phyloP scores from a whole-genome alignment of 2,329 filamentous ascomycete species.

The Aspergillus uvarum region DNA sequence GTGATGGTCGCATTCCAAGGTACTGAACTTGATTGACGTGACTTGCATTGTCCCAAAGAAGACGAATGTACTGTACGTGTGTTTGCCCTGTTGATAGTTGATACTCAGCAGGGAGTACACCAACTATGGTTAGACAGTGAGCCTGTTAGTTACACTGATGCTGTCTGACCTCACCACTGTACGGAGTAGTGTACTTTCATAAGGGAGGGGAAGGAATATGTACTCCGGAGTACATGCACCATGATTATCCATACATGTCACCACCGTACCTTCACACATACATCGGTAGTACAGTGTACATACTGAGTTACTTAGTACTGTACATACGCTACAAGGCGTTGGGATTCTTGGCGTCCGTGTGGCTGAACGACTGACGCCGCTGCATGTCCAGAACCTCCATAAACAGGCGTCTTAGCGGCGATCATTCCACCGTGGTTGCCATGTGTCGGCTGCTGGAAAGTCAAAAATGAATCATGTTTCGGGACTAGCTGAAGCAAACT shows the following conservation, averaged over 20 bases:
- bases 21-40: neutral
- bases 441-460: constrained; percentile 24
- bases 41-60: neutral
- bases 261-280: no score
- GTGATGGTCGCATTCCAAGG: constrained; percentile 17
- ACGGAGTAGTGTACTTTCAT: constrained; percentile 3
- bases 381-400: constrained; percentile 15
- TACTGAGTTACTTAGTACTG: neutral
- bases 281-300: no score
- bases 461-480: constrained; percentile 17
- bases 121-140: neutral
- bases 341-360: constrained; percentile 15
- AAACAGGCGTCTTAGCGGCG: constrained; percentile 21
- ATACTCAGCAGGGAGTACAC: neutral
- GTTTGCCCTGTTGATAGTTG: neutral
- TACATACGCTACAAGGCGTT: neutral
- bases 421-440: constrained; percentile 28
- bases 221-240: constrained; percentile 7
- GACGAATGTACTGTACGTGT: neutral
- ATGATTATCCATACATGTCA: no score
- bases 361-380: constrained; percentile 18
- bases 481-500: neutral
- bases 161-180: constrained; percentile 12
- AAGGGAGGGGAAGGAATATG: constrained; percentile 3
- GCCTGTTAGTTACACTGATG: constrained; percentile 4